Base-by-base conservation (phyloP, 2,329 filamentous ascomycete species). In the Colletotrichum costaricense region DNA sequence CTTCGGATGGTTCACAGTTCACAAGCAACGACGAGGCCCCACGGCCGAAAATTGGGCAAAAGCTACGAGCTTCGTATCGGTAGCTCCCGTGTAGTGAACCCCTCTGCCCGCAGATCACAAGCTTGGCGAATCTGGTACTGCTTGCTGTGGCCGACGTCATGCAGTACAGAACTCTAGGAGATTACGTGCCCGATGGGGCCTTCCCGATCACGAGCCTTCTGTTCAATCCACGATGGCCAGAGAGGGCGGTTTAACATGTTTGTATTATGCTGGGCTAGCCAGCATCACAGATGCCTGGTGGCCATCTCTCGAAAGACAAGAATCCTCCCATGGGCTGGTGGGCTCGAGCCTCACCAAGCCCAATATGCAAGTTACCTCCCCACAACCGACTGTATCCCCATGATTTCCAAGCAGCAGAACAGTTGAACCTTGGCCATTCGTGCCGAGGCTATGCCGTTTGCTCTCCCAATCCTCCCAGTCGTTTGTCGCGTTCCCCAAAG, bases 241-340 rank as follows among this genome's bases (percentile, higher is more conserved):
- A 35, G 33, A 19, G 2, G 11, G 16, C 28, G 5, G 12, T 19
- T 30, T n/a, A 26, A 56, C 12, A 65, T 70, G 35, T 46, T 73
- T 73, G 55, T 49, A 73, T 73, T 70, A 64, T 62, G 67, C 46
- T 60, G 59, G 59, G 57, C 5, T 38, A 46, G 49, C 42, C 55
- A 70, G 66, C 67, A 64, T 65, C 55, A 65, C 60, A 26, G 35
- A 62, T 62, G 66, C 46, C 70, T 70, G 14, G 46, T 55, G 59
- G 46, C 35, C 66, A 65, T 57, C 66, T 30, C 42, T 72, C 22
- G 24, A 55, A 16, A 64, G 49, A 38, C 30, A 64, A 65, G 4
- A 26, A 73, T 24, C 19, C 30, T 12, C 56, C 66, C 30, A 22
- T 11, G 16, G 30, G 26, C 38, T 7, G 54, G 46, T 16, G 33